Evolutionary conservation across 2,329 filamentous ascomycete genomes (phyloP), one percentile per base, ranked within the genome.

Genomic region (Zymoseptoria pseudotritici): DNA sequence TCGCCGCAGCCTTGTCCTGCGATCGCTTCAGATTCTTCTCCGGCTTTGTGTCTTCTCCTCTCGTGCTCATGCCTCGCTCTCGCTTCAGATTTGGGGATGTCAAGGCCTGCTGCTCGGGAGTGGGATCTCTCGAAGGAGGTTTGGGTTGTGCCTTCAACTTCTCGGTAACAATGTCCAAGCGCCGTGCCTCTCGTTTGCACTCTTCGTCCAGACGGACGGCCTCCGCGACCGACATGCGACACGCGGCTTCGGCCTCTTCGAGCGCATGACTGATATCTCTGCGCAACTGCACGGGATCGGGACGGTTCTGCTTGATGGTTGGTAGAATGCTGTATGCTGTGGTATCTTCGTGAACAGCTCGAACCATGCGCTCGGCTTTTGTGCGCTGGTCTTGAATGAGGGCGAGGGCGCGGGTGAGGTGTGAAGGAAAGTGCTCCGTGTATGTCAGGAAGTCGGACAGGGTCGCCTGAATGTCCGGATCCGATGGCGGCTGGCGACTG

Each of bases 371-470:
- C 61, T 74, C 69, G 61, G 79, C 79, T 56, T 73, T 73, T 42
- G 70, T 66, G 62, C 81, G 77, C 63, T 81, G 78, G 62, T 80
- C 75, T 63, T 79, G 78, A 67, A 87, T 85, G 59, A 87, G 77
- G 56, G 81, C 84, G 57, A 87, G 75, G 63, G 84, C 86, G 67
- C 85, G 84, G 60, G 82, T 79, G 22, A 87, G 76, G 70, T 87
- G 84, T 9, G 84, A 83, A 36, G 85, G 85, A 59, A 86, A 85
- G 77, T 85, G 86, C 74, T 87, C 85, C 63, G 85, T 87, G 74
- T 87, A 87, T 72, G 86, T 84, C 60, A 86, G 82, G 72, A 85
- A 87, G 72, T 87, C 85, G 64, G 83, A 86, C 53, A 87, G 82
- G 24, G 84, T 86, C 36, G 83, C 82, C 70, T 86, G 83, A 59